Percentiles rank a stretch among this genome's conserved stretches.
Conservation (phyloP, 129 eudicot genomes). For the Escallonia herrerae region DNA sequence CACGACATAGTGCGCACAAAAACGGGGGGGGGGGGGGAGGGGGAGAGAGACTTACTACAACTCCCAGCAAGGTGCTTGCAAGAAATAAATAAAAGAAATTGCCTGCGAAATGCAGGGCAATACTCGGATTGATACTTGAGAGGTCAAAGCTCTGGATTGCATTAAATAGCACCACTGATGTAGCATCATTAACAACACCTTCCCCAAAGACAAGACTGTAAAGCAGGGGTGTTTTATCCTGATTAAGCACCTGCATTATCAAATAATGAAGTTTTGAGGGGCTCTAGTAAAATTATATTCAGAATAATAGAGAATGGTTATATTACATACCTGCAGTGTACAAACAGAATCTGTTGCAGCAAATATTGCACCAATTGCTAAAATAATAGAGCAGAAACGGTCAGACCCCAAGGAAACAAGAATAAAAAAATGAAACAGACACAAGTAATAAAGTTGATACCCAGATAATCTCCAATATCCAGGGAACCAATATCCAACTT, state of each 20-base stretch:
- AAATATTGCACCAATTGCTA: conserved; percentile 98
- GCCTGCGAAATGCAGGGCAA: conserved; percentile 51
- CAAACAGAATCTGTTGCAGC: conserved; percentile 99
- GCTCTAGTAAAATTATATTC: neutral
- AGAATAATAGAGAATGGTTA: neutral
- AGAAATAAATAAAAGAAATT: conserved; percentile 63
- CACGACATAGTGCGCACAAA: neutral
- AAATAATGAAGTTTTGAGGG: neutral
- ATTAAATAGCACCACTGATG: conserved; percentile 85
- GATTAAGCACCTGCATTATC: conserved; percentile 58
- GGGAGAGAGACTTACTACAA: conserved; percentile 39
- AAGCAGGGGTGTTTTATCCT: conserved; percentile 70
- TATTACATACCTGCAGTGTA: conserved; percentile 70
- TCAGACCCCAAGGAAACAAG: neutral
- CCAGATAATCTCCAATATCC: conserved; percentile 69
- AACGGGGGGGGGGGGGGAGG: neutral
- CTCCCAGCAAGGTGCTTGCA: conserved; percentile 74
- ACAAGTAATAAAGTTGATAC: conserved; percentile 23
- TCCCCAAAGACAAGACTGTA: conserved; percentile 85
- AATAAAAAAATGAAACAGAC: neutral
- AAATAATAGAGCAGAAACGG: conserved; percentile 8
- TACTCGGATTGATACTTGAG: conserved; percentile 32
- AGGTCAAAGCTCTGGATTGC: conserved; percentile 72
- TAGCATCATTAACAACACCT: conserved; percentile 92
- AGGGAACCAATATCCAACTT: conserved; percentile 43